Conservation (phyloP, 2,329 filamentous ascomycete genomes). For the Tolypocladium cylindrosporum region DNA sequence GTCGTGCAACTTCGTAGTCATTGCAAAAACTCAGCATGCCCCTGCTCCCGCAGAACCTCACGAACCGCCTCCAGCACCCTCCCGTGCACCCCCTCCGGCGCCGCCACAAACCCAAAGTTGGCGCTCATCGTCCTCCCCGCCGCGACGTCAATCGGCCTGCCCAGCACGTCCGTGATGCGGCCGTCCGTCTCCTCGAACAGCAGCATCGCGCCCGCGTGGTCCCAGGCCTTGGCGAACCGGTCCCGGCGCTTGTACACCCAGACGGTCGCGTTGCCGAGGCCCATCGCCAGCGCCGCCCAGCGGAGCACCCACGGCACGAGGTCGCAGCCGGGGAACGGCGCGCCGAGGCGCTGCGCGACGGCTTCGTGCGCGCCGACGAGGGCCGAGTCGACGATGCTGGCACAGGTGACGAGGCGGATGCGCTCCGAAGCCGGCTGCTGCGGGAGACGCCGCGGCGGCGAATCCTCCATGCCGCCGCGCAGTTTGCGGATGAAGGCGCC, state of each 20-base stretch:
- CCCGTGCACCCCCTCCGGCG: slow-evolving; percentile 32
- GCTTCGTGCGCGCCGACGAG: slow-evolving; percentile 35
- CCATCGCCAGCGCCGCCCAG: slow-evolving; percentile 42
- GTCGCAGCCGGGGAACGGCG: slow-evolving; percentile 36
- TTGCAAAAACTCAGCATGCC: slow-evolving; percentile 12
- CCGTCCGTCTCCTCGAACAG: slow-evolving; percentile 48
- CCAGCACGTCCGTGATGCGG: slow-evolving; percentile 43
- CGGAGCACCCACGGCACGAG: slow-evolving; percentile 48
- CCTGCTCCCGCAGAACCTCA: slow-evolving; percentile 50
- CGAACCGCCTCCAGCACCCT: slow-evolving; percentile 57
- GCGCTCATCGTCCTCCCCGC: slow-evolving; percentile 35
- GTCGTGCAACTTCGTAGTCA: neutral
- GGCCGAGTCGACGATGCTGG: slow-evolving; percentile 34
- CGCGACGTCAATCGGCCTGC: slow-evolving; percentile 37
- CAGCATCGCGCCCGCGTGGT: slow-evolving; percentile 50
- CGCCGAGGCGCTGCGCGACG: slow-evolving; percentile 30
- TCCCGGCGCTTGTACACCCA: slow-evolving; percentile 44
- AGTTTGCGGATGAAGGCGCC: slow-evolving; percentile 39
- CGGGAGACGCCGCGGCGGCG: slow-evolving; percentile 21
- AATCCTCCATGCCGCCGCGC: slow-evolving; percentile 10
- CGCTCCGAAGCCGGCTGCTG: slow-evolving; percentile 5
- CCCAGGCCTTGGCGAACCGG: slow-evolving; percentile 46
- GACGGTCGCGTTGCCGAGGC: slow-evolving; percentile 41
- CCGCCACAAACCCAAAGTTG: slow-evolving; percentile 49
- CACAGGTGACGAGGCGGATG: slow-evolving; percentile 37